Conservation (phyloP, 441 rosid species). For the Aleurites moluccanus region DNA sequence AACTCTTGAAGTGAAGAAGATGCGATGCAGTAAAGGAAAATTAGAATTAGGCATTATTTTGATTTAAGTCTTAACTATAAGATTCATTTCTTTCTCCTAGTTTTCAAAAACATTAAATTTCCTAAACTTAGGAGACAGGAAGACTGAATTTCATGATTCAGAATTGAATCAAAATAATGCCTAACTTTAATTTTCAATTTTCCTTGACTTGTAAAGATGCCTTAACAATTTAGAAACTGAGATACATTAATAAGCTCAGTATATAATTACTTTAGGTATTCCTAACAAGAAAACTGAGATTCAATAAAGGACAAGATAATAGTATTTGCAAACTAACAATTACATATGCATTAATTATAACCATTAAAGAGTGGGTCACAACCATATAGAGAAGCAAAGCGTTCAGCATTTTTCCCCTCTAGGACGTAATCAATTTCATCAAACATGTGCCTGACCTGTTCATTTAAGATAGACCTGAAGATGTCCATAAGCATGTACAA, state of each 20-base stretch:
- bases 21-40: too few relatives aligned
- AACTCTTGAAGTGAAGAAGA: background rate
- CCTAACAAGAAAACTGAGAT: background rate
- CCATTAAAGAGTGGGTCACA: slow-evolving; percentile 30
- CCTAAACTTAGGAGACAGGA: too few relatives aligned
- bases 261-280: background rate
- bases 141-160: too few relatives aligned
- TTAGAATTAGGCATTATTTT: too few relatives aligned
- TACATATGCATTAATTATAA: slow-evolving; percentile 1
- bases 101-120: too few relatives aligned
- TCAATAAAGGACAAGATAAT: background rate
- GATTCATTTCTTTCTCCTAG: too few relatives aligned
- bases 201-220: background rate
- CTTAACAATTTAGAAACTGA: background rate
- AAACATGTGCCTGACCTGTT: slow-evolving; percentile 99
- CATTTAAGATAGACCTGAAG: slow-evolving; percentile 53
- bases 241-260: background rate
- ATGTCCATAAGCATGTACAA: slow-evolving; percentile 42
- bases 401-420: slow-evolving; percentile 96
- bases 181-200: background rate
- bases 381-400: slow-evolving; percentile 83
- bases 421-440: slow-evolving; percentile 91
- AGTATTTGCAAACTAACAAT: background rate
- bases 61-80: too few relatives aligned
- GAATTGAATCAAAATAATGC: background rate